Percentiles rank a stretch among this genome's conserved stretches.
These are phyloP conservation scores for Linum trigynum DNA, from an alignment of 345 rosid genomes.

Conservation along the genomic window DNA sequence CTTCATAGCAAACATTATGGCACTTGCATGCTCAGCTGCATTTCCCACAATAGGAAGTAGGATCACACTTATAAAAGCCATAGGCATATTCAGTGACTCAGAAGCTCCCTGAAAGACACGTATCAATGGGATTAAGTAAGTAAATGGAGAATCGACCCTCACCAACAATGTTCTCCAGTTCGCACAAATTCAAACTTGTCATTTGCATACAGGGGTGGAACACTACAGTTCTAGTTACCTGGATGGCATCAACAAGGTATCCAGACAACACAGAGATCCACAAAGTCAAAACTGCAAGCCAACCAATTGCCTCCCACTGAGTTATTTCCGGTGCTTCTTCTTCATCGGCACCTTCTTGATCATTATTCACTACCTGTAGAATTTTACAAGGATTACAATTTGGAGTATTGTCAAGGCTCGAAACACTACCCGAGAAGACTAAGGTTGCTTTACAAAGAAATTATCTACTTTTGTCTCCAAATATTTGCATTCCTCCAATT, in stretches of 20 bases:
- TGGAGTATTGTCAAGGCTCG: neutral
- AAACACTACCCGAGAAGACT: neutral
- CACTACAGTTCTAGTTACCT: conserved; percentile 22
- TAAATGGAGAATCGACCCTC: neutral
- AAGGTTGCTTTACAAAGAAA: neutral
- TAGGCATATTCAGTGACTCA: conserved; percentile 29
- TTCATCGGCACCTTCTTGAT: conserved; percentile 21
- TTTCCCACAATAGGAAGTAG: conserved; percentile 46
- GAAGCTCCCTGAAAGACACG: conserved; percentile 35
- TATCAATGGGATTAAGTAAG: neutral
- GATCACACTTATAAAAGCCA: conserved; percentile 43
- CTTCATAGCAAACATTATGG: conserved; percentile 44
- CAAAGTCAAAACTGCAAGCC: conserved; percentile 33
- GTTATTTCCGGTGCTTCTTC: conserved; percentile 38
- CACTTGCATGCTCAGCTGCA: conserved; percentile 53
- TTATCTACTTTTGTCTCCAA: neutral
- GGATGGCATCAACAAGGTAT: conserved; percentile 36
- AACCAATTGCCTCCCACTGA: conserved; percentile 33
- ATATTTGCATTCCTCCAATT: neutral
- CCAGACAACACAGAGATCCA: conserved; percentile 42
- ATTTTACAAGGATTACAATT: neutral
- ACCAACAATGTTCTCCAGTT: no score
- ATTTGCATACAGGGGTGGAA: neutral
- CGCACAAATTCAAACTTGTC: no score
- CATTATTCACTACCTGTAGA: neutral